Percentiles rank a stretch among this genome's conserved stretches.
Conservation (phyloP, 2,329 filamentous ascomycete species). For the Penicillium janthinellum region DNA sequence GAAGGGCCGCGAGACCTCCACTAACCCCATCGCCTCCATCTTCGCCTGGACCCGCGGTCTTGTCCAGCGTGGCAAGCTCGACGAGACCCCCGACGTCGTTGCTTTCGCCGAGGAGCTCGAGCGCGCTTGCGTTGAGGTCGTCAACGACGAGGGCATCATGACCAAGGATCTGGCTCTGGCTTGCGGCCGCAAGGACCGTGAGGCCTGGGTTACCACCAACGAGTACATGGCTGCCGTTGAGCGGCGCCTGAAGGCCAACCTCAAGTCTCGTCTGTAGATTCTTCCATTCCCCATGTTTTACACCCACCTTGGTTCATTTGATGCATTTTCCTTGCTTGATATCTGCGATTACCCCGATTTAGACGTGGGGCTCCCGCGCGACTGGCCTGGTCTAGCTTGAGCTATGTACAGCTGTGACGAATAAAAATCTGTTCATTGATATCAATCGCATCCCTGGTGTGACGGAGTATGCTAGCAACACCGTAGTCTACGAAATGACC, state of each 20-base stretch:
- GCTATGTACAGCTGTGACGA: conserved; percentile 22
- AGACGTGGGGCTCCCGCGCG: conserved; percentile 11
- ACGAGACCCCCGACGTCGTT: conserved; percentile 87
- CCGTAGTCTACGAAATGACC: background rate
- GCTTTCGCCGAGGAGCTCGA: conserved; percentile 90
- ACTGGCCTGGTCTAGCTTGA: conserved; percentile 13
- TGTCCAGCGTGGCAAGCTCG: conserved; percentile 87
- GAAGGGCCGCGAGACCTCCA: conserved; percentile 95
- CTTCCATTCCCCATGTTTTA: conserved; percentile 4
- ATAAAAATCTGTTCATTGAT: conserved; percentile 14
- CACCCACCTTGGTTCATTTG: conserved; percentile 7
- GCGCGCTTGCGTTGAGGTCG: conserved; percentile 89
- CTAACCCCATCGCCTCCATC: conserved; percentile 98
- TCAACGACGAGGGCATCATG: conserved; percentile 94
- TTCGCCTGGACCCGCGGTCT: conserved; percentile 98
- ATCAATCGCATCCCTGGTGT: background rate
- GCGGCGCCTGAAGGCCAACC: conserved; percentile 76
- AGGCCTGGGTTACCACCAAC: conserved; percentile 85
- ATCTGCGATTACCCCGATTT: conserved; percentile 12
- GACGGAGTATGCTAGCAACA: background rate
- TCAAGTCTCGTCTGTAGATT: conserved; percentile 49
- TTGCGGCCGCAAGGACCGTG: conserved; percentile 81
- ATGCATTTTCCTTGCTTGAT: conserved; percentile 17
- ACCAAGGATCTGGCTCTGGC: conserved; percentile 98
- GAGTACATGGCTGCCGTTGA: conserved; percentile 94